phyloP scores from a whole-genome alignment of 1,284 basidiomycete genomes.

The Ganoderma multipileum region DNA sequence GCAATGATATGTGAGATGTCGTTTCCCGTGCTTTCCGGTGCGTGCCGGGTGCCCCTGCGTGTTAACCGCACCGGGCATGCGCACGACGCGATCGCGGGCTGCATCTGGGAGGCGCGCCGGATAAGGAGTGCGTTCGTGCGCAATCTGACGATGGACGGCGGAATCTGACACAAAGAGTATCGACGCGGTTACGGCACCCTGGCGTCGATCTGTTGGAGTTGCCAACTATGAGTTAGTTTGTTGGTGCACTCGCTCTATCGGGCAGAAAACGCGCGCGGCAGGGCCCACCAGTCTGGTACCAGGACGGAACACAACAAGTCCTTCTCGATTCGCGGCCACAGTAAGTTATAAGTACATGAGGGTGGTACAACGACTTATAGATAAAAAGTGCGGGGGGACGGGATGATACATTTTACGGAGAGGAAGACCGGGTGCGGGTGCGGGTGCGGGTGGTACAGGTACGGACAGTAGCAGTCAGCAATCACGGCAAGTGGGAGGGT shows the following conservation, averaged over 20 bases:
- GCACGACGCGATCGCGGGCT: slow-evolving; percentile 1
- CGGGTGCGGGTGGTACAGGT: slow-evolving; percentile 12
- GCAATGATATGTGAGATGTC: slow-evolving; percentile 7
- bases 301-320: slow-evolving; percentile 23
- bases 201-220: slow-evolving; percentile 25
- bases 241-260: slow-evolving; percentile 4
- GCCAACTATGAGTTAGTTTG: slow-evolving; percentile 19
- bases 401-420: slow-evolving; percentile 31
- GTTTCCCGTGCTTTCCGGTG: neutral
- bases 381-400: slow-evolving; percentile 25
- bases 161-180: slow-evolving; percentile 17
- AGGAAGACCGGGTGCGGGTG: slow-evolving; percentile 7
- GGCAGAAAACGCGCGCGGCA: slow-evolving; percentile 6
- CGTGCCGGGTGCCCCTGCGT: neutral
- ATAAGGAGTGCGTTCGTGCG: slow-evolving; percentile 22
- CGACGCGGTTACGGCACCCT: slow-evolving; percentile 28
- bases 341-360: slow-evolving; percentile 31
- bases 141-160: slow-evolving; percentile 12
- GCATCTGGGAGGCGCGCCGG: slow-evolving; percentile 6
- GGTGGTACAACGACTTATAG: slow-evolving; percentile 36
- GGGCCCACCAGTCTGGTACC: slow-evolving; percentile 26
- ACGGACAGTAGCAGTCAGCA: slow-evolving; percentile 1
- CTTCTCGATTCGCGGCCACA: slow-evolving; percentile 27
- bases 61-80: slow-evolving; percentile 1
- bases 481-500: slow-evolving; percentile 4